Conservation (phyloP, 495 filamentous ascomycete genomes). For the Durotheca rogersii region DNA sequence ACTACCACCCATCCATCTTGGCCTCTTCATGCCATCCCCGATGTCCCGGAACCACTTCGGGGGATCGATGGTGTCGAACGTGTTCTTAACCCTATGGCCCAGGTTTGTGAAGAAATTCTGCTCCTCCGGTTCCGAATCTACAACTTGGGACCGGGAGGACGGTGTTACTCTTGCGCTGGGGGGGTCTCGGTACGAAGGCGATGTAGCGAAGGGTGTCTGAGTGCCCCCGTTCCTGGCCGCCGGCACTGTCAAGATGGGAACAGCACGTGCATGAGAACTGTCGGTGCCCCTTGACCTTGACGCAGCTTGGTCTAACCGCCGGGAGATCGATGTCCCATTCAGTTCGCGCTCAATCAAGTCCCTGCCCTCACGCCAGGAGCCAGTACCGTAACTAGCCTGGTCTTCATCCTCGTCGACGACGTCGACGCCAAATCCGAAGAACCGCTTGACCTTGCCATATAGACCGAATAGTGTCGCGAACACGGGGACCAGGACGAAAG, state of each 20-base stretch:
- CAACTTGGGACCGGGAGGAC: constrained; percentile 30
- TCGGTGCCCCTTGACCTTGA: constrained; percentile 12
- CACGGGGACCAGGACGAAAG: constrained; percentile 81
- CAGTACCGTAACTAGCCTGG: constrained; percentile 69
- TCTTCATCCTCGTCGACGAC: constrained; percentile 76
- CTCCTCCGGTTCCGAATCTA: constrained; percentile 59
- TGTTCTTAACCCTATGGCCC: constrained; percentile 83
- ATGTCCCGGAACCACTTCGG: constrained; percentile 77
- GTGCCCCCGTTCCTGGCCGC: constrained; percentile 18
- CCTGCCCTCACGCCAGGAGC: constrained; percentile 90
- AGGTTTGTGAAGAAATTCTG: constrained; percentile 80
- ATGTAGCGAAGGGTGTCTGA: constrained; percentile 46
- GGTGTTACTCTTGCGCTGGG: constrained; percentile 30
- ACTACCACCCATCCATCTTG: constrained; percentile 78
- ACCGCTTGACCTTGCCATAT: constrained; percentile 74
- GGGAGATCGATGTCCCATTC: constrained; percentile 54
- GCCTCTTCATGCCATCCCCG: constrained; percentile 64
- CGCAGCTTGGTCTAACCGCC: constrained; percentile 36
- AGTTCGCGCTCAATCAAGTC: constrained; percentile 90
- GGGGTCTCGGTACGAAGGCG: constrained; percentile 36
- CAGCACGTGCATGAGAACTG: constrained; percentile 27
- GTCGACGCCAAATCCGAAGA: constrained; percentile 74
- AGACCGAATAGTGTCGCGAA: constrained; percentile 80
- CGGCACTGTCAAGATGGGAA: constrained; percentile 42
- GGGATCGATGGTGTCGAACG: constrained; percentile 78